These are phyloP conservation scores for Ogataea populi-albae DNA, from an alignment of 805 yeast genomes.

Conservation along the genomic window DNA sequence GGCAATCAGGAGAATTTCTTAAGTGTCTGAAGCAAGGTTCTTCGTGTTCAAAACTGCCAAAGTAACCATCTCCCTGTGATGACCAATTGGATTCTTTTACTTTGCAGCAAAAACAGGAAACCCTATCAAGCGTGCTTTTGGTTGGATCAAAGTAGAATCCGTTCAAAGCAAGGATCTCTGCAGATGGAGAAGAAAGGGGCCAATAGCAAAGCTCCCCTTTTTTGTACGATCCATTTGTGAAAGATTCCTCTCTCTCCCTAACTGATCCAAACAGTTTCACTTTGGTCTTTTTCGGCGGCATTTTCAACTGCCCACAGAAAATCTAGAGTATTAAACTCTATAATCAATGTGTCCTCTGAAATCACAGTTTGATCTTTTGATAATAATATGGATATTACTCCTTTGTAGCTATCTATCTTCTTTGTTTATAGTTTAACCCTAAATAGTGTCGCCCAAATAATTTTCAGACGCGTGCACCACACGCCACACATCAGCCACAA, in stretches of 20 bases:
- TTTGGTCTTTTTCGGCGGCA: conserved; percentile 9
- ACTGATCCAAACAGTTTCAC: conserved; percentile 10
- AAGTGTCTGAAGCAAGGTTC: conserved; percentile 24
- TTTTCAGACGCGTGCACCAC: no score
- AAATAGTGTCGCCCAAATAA: no score
- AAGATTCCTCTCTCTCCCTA: conserved; percentile 20
- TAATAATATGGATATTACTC: no score
- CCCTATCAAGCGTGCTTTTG: conserved; percentile 44
- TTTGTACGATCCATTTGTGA: conserved; percentile 16
- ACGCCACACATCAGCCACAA: no score
- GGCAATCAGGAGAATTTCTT: conserved; percentile 28
- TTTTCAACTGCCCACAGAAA: no score
- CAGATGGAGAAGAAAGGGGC: conserved; percentile 26
- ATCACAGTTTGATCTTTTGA: no score
- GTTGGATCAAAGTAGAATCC: conserved; percentile 63
- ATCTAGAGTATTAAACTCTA: no score
- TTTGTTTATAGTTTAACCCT: no score
- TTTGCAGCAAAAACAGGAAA: conserved; percentile 58
- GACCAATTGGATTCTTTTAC: conserved; percentile 58
- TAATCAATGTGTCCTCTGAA: no score
- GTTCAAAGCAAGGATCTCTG: conserved; percentile 43
- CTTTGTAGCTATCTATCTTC: background rate
- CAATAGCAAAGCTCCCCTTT: conserved; percentile 30
- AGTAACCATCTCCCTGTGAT: conserved; percentile 1
- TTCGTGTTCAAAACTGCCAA: conserved; percentile 9